Evolutionary conservation across 768 basidiomycete genomes (phyloP), one percentile per base, ranked within the genome.

Genomic region (Calvatia gigantea): DNA sequence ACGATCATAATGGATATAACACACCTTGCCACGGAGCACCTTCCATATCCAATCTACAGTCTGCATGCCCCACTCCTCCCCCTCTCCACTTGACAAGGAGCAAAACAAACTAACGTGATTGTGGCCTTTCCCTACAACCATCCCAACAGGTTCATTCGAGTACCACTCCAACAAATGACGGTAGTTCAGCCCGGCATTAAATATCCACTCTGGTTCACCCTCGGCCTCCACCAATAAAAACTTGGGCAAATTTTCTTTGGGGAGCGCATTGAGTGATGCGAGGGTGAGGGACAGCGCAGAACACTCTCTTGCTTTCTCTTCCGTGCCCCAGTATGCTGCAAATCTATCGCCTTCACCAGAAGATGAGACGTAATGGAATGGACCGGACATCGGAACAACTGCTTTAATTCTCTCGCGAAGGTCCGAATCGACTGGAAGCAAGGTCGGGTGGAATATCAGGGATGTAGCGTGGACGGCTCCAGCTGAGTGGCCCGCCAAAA

Each of bases 31-130:
- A 42, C 41, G 41, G 19, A 39, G 17, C 4, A 39, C 17, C 35
- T 50, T 54, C 57, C 58, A 60, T 32, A 75, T 71, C 76, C 77
- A 77, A 23, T 64, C 59, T 21, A 66, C 67, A 32, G 79, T 75
- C 15, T 81, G 75, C 53, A 77, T 69, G 1, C 73, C 85, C 85
- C 86, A 87, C 29, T 79, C 73, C 61, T 87, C 86, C 15, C 82
- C 86, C 60, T 81, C 66, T 1, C 85, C 85, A 2, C 75, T 78
- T 2, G 72, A 65, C 54, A 85, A 61, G 12, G 74, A 75, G 70
- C 71, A 76, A 46, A 76, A 74, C 12, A 75, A 61, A 56, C 85
- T 87, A 53, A 87, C 69, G 60, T 87, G 86, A 64, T 87, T 87
- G 58, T 89, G 86, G 0, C 79, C 80, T 56, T 64, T 63, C 0